Percentiles rank a stretch among this genome's conserved stretches.
Evolutionary conservation across 2,329 filamentous ascomycete genomes (phyloP).

Genomic region (Pseudocercospora vitis): DNA sequence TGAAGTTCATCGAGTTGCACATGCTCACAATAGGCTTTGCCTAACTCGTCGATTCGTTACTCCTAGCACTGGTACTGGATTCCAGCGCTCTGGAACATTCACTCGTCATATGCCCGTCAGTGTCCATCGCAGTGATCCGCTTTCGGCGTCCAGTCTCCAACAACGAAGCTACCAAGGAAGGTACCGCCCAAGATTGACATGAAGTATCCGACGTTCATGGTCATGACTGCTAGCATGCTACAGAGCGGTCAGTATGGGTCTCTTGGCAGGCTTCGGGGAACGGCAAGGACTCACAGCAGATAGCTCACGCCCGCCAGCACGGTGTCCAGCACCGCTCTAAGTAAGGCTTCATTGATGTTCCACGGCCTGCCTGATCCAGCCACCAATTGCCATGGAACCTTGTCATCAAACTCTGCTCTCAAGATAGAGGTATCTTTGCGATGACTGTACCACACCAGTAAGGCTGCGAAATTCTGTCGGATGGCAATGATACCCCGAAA

Average conservation of each 20-base stretch:
- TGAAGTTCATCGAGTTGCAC: no score
- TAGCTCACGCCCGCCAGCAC: conserved; percentile 73
- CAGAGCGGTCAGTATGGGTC: neutral
- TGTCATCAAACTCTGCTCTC: conserved; percentile 13
- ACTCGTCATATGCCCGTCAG: conserved; percentile 13
- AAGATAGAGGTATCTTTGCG: conserved; percentile 20
- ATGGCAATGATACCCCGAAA: conserved; percentile 56
- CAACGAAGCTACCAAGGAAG: conserved; percentile 64
- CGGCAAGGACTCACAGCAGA: conserved; percentile 65
- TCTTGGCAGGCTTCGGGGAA: neutral
- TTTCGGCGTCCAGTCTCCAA: conserved; percentile 30
- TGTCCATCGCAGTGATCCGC: conserved; percentile 27
- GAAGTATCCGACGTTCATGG: conserved; percentile 81
- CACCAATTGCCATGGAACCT: conserved; percentile 27
- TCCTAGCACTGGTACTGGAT: no score
- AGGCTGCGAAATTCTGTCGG: conserved; percentile 24
- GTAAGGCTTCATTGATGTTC: conserved; percentile 74
- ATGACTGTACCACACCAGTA: conserved; percentile 20
- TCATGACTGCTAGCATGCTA: conserved; percentile 90
- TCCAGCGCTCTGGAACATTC: no score
- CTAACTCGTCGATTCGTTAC: no score
- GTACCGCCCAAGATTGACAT: conserved; percentile 69
- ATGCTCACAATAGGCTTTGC: no score
- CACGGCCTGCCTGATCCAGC: conserved; percentile 59
- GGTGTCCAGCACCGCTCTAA: conserved; percentile 68